Conservation (phyloP, 176 grass and related monocot genomes). For the Miscanthus lutarioriparius region DNA sequence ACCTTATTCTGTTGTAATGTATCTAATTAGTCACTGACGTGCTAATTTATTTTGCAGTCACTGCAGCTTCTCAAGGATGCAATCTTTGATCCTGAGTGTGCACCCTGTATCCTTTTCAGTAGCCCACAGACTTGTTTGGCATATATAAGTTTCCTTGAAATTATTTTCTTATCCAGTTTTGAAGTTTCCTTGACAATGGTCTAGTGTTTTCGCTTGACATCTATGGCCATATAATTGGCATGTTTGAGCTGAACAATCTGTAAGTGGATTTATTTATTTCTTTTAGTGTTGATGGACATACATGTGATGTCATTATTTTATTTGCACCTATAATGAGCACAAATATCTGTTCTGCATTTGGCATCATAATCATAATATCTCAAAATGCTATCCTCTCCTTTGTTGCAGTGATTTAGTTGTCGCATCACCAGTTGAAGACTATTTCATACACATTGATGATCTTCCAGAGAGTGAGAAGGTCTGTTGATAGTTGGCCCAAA, state of each 20-base stretch:
- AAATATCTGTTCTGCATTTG: slow-evolving; percentile 10
- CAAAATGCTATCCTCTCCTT: neutral
- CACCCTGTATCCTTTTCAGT: slow-evolving; percentile 81
- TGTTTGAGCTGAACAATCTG: slow-evolving; percentile 99
- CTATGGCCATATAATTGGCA: slow-evolving; percentile 94
- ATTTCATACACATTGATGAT: slow-evolving; percentile 92
- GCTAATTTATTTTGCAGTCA: slow-evolving; percentile 64
- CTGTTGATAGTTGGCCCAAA: slow-evolving; percentile 12
- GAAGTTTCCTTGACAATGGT: slow-evolving; percentile 55
- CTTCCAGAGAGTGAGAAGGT: slow-evolving; percentile 90
- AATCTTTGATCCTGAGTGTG: slow-evolving; percentile 80
- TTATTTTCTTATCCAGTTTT: slow-evolving; percentile 21
- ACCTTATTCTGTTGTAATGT: neutral
- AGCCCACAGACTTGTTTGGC: neutral
- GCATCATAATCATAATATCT: slow-evolving; percentile 18
- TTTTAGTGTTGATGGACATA: slow-evolving; percentile 21
- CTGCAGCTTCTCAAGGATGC: slow-evolving; percentile 87
- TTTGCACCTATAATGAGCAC: slow-evolving; percentile 17
- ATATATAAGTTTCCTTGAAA: neutral
- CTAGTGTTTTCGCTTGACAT: slow-evolving; percentile 94
- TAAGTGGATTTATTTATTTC: slow-evolving; percentile 52
- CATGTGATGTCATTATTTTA: slow-evolving; percentile 17
- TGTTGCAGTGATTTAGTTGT: slow-evolving; percentile 88
- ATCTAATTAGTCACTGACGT: neutral
- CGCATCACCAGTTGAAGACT: slow-evolving; percentile 89